Evolutionary conservation across 306 rosid genomes (phyloP).

Genomic region (Begonia masoniana): DNA sequence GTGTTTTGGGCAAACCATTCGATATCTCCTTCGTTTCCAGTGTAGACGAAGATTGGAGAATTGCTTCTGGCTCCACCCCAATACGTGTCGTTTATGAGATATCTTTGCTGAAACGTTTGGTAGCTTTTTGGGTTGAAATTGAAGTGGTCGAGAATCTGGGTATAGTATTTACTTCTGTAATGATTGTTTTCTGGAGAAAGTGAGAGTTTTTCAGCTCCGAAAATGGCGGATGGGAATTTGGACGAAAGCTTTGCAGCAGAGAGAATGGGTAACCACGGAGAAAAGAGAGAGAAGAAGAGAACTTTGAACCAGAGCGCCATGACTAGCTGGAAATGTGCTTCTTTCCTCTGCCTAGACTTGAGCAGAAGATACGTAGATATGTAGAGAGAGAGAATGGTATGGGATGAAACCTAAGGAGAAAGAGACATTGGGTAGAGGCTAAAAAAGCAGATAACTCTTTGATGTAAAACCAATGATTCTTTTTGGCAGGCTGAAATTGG

Average conservation of each 20-base stretch:
- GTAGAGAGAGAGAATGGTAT: background rate
- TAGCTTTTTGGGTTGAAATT: constrained; percentile 56
- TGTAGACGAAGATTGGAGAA: constrained; percentile 83
- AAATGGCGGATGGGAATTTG: constrained; percentile 33
- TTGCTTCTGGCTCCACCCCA: constrained; percentile 76
- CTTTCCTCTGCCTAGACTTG: too few relatives aligned
- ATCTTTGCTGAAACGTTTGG: constrained; percentile 61
- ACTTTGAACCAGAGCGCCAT: constrained; percentile 1
- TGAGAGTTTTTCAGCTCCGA: constrained; percentile 18
- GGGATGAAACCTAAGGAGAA: background rate
- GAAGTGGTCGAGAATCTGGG: constrained; percentile 89
- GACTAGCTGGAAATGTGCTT: background rate
- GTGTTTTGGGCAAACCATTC: constrained; percentile 85
- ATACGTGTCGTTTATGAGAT: constrained; percentile 49
- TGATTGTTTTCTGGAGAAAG: constrained; percentile 11
- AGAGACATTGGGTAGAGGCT: background rate
- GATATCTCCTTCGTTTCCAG: constrained; percentile 80
- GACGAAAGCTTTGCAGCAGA: constrained; percentile 15
- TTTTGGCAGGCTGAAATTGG: too few relatives aligned
- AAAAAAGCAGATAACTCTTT: too few relatives aligned
- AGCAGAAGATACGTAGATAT: too few relatives aligned
- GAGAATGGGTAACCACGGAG: constrained; percentile 6
- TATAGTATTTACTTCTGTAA: constrained; percentile 46
- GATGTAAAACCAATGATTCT: too few relatives aligned
- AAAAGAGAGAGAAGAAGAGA: constrained; percentile 12